These are phyloP conservation scores for Plantago lanceolata DNA, from an alignment of 305 asterid species.

Conservation along the genomic window DNA sequence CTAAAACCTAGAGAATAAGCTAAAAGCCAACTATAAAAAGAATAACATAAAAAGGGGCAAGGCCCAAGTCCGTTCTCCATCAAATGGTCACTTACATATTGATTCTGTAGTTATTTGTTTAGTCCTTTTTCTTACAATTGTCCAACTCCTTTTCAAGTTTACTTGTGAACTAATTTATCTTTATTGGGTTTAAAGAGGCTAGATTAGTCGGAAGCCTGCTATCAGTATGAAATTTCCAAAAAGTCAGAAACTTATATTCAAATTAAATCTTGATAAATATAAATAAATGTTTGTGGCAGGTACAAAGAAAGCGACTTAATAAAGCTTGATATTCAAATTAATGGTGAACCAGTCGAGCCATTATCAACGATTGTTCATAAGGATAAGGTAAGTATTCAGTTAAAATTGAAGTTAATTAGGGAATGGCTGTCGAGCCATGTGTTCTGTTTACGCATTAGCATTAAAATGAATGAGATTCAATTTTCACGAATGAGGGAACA, in stretches of 20 bases:
- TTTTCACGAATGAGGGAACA: neutral
- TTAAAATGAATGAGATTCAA: neutral
- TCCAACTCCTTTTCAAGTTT: too few relatives aligned
- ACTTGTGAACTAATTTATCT: too few relatives aligned
- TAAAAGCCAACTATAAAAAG: too few relatives aligned
- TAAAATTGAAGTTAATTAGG: neutral
- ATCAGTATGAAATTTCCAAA: neutral
- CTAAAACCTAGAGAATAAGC: too few relatives aligned
- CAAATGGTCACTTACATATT: too few relatives aligned
- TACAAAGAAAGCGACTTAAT: conserved; percentile 79
- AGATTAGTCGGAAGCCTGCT: too few relatives aligned
- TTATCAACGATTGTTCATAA: conserved; percentile 94
- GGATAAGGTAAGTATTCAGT: conserved; percentile 62
- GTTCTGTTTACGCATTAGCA: conserved; percentile 9
- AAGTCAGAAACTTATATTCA: neutral
- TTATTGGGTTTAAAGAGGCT: too few relatives aligned
- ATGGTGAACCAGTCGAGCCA: conserved; percentile 91
- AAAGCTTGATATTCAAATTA: conserved; percentile 94
- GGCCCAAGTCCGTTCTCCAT: too few relatives aligned
- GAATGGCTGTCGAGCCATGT: neutral
- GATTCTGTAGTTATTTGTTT: too few relatives aligned
- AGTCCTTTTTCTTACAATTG: too few relatives aligned
- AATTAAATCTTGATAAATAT: neutral
- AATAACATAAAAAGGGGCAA: too few relatives aligned
- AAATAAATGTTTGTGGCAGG: conserved; percentile 41